Base-by-base conservation (phyloP, 2,329 filamentous ascomycete genomes). In the Colletotrichum neosansevieriae region DNA sequence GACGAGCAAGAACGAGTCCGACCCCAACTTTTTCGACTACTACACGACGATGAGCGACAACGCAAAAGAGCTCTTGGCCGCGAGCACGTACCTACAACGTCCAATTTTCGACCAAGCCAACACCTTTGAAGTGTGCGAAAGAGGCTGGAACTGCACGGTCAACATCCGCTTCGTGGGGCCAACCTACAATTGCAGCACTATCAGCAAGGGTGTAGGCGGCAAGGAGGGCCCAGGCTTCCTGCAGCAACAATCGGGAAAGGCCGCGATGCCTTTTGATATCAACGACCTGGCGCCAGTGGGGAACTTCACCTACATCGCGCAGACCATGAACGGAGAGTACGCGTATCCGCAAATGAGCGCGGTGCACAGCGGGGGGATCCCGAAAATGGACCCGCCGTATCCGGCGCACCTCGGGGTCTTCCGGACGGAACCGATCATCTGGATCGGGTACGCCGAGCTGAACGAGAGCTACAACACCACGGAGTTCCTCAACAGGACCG, bases 131-230 rank as follows among this genome's bases (percentile, higher is more conserved):
- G 76, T 79, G 1, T 78, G 77, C 57, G 75, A 77, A 32, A 42
- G 65, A 0, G 74, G 76, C 7, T 79, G 76, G 74, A 79, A 80
- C 58, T 80, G 78, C 51, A 76, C 75, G 1, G 79, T 77, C 61
- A 72, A 69, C 0, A 69, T 78, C 54, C 68, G 73, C 32, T 80
- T 80, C 45, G 72, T 72, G 12, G 79, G 71, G 4, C 78, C 78
- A 0, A 78, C 76, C 10, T 80, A 80, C 65, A 76, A 77, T 65
- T 80, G 79, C 62, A 54, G 51, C 51, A 29, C n/a, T 6, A 54
- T 54, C 51, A 34, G 51, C 72, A 9, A 78, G 69, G 51, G 51
- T 36, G 32, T 54, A 11, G 19, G 34, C 15, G 51, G 34, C 15
- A 29, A 19, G 2, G 34, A 29, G 11, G 51, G 51, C 32, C 51